Evolutionary conservation across 177 flowering plant genomes (phyloP), one percentile per base, ranked within the genome.

Genomic region (Tripterygium wilfordii): DNA sequence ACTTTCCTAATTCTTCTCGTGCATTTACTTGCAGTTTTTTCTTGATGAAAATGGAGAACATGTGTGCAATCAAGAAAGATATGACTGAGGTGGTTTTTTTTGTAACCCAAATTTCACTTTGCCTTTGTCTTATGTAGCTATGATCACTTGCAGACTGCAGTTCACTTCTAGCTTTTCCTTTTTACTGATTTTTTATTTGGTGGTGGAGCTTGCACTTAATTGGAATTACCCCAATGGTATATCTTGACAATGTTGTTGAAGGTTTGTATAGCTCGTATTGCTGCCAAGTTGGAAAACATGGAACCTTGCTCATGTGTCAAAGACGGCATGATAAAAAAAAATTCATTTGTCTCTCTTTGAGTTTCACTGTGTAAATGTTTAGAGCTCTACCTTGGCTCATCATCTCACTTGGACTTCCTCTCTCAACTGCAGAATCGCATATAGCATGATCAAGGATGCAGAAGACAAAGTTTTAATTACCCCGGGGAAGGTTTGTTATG

Each of bases 401-500:
- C 10, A 21, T 1, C n/a, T 0, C 6, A 10, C 0, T 36, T 31
- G 33, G 25, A 12, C 42, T 28, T 31, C 28, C 15, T 36, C 15
- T 38, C 27, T 32, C 7, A 2, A 2, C 1, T 33, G 54, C 49
- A 71, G 76, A 53, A 67, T 58, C 28, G 76, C 48, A 0, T 36
- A 49, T 50, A 55, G 64, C 32, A 69, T 74, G 78, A 74, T 74
- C 35, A 56, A 40, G 58, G 78, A 73, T 55, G 75, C 78, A 16
- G 79, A 74, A 48, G 68, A 70, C 4, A 66, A 56, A 53, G 73
- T 72, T n/a, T 48, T 74, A 21, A 74, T 74, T 18, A 61, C 71
- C 0, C 79, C 79, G 3, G 79, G 71, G 9, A 67, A 74, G 75
- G 79, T 69, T 32, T 27, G 36, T 44, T n/a, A 4, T 21, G 36